Evolutionary conservation across 345 rosid species (phyloP), one percentile per base, ranked within the genome.

Genomic region (Angophora floribunda): DNA sequence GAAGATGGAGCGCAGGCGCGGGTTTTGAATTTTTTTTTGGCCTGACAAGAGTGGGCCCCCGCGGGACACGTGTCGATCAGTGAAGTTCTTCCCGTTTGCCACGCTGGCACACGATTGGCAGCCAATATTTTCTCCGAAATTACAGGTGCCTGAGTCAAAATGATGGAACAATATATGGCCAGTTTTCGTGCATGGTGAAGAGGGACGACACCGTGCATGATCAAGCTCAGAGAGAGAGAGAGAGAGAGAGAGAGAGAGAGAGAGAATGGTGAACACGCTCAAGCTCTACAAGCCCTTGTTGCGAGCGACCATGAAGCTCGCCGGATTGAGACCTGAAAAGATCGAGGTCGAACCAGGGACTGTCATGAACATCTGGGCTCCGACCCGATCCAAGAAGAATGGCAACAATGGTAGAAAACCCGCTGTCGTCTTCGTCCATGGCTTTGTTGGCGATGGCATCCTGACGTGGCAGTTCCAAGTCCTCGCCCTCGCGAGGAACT

Each of bases 391-490:
- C 59, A 55, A 55, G 10, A 36, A 87, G 30, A 17, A 70, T 55
- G 36, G 32, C 1, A 67, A 45, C 12, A 21, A 55, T 9, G 61
- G 26, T 55, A 55, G 19, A 55, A 63, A 90, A 85, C 92, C 92
- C 7, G 92, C 89, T 1, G 89, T 93, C 7, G 93, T 91, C 8
- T 88, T 94, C 87, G 89, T 94, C 50, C 96, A 93, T 36, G 92
- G 93, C 22, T 92, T 92, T 17, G 90, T 51, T 1, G 41, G 57
- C 3, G 82, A 89, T 13, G 95, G 94, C 49, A 90, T 93, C 47
- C 32, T 90, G 9, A 92, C 94, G 12, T 92, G 96, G 94, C 91
- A 89, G 50, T 88, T 91, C 87, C 95, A 94, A 87, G 93, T 85
- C 32, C 86, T 90, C 7, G 89, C 91, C 12, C 84, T 94, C 32